Base-by-base conservation (phyloP, 768 basidiomycete genomes). In the Termitomyces sp. region DNA sequence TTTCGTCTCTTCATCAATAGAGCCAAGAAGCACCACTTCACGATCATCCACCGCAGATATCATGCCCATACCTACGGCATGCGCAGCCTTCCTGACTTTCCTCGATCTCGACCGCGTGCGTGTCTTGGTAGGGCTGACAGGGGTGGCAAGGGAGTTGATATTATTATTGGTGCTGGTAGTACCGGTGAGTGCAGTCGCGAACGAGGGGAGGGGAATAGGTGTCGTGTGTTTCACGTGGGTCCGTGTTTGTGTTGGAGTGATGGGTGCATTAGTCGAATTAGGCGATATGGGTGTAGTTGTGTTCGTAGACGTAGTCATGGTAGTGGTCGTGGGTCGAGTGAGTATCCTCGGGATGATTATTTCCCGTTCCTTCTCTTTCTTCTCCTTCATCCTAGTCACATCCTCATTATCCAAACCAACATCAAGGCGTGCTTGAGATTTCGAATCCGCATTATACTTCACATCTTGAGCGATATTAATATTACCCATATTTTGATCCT, bases 131-230 rank as follows among this genome's bases (percentile, higher is more conserved):
- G 26, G 21, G 23, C 43, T 53, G 30, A 12, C 10, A 21, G 41
- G 12, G 14, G 19, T n/a, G 2, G 30, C 23, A 4, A 15, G 37
- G 6, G 15, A 38, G 6, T 17, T 38, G 5, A 5, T 38, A 38
- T 38, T 17, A 38, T 17, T 17, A 17, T 17, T 38, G 12, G 52
- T 44, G 21, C 11, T 33, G n/a, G 7, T 31, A 26, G 37, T 21
- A 37, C 51, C 41, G 49, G 50, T 33, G 19, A 57, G 46, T 17
- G 69, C 66, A 5, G 73, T 75, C 5, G 75, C 75, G 59, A 77
- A 77, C 3, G 75, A 76, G 8, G 75, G 75, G 17, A 75, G 61
- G 5, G 73, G 70, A 33, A 77, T 74, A 7, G 66, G 66, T 19
- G 68, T 63, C 7, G 42, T 56, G 37, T 54, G 51, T 2, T 58